A percentile compares a stretch with the other conserved stretches of the same genome.
These are phyloP conservation scores for Anisogramma anomala DNA, from an alignment of 2,329 filamentous ascomycete species.

Conservation along the genomic window DNA sequence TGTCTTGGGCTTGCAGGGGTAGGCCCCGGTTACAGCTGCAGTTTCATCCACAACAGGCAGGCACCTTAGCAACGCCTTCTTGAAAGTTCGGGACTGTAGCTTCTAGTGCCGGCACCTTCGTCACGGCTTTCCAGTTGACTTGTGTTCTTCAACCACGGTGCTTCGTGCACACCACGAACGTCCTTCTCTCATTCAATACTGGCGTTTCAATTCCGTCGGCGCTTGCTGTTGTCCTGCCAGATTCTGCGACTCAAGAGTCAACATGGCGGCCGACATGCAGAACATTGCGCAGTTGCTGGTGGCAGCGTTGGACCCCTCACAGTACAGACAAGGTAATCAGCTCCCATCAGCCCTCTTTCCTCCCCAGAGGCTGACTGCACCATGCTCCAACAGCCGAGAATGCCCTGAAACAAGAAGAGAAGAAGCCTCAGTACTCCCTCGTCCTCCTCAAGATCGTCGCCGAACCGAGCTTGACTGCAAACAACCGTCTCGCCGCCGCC, in stretches of 20 bases:
- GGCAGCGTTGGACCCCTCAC: conserved; percentile 75
- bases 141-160: not conserved
- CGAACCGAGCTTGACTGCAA: conserved; percentile 56
- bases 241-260: conserved; percentile 18
- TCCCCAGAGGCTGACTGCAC: conserved; percentile 6
- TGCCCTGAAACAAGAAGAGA: conserved; percentile 66
- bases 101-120: not conserved
- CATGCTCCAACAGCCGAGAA: conserved; percentile 54
- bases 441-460: conserved; percentile 83
- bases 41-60: too few relatives aligned
- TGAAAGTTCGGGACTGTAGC: not conserved
- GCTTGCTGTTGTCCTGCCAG: conserved; percentile 3
- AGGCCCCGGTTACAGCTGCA: not conserved
- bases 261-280: conserved; percentile 46
- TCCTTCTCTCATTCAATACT: not conserved
- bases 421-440: conserved; percentile 78
- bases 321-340: conserved; percentile 75
- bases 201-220: conserved; percentile 7
- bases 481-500: conserved; percentile 75
- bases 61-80: not conserved
- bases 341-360: not conserved
- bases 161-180: not conserved
- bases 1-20: conserved; percentile 5
- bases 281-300: conserved; percentile 72
- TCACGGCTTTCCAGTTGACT: not conserved